phyloP scores from a whole-genome alignment of 2,329 filamentous ascomycete genomes.

The Penicillium sp. region DNA sequence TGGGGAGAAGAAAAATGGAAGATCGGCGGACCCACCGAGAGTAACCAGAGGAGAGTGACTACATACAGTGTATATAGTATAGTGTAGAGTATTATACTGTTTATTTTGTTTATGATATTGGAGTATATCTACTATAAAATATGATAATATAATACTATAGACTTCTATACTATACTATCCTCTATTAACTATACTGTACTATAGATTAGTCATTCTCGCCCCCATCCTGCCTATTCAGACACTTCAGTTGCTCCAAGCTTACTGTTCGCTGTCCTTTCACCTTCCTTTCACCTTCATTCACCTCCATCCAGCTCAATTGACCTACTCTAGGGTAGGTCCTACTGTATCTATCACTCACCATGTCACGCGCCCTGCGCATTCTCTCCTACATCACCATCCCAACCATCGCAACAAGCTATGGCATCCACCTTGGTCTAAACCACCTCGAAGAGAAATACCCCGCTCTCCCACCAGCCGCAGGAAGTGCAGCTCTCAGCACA shows the following conservation, averaged over 20 bases:
- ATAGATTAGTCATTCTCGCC: no score
- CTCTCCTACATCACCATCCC: conserved; percentile 14
- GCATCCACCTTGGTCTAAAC: conserved; percentile 25
- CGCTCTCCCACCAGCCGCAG: conserved; percentile 18
- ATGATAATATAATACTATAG: not conserved
- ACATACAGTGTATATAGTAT: not conserved
- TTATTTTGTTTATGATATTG: not conserved
- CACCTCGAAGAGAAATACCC: conserved; percentile 34
- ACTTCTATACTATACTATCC: no score
- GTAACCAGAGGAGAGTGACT: not conserved
- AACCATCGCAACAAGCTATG: conserved; percentile 20
- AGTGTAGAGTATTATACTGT: not conserved
- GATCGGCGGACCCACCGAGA: not conserved
- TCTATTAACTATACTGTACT: no score
- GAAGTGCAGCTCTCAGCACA: conserved; percentile 23
- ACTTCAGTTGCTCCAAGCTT: no score
- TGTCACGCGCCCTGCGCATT: not conserved
- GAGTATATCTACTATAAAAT: not conserved
- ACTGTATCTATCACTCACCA: no score
- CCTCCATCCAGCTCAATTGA: no score
- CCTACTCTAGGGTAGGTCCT: no score
- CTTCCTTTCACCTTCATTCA: no score
- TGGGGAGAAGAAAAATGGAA: not conserved
- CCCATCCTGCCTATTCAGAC: no score
- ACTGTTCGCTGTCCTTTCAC: no score